Base-by-base conservation (phyloP, 345 rosid genomes). In the Hibiscus trionum region DNA sequence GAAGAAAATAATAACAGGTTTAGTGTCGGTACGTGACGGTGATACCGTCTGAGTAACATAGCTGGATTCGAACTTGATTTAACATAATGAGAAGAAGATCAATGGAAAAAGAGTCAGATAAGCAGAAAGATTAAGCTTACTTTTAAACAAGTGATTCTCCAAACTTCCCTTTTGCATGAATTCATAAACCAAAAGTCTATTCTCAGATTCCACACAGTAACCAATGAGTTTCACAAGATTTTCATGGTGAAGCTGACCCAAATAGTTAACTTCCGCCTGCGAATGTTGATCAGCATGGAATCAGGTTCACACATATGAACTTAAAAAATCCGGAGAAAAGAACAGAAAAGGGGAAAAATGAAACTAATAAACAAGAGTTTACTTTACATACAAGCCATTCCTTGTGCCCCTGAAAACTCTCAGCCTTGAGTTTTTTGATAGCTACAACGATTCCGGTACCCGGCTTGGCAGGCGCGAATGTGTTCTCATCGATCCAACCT, bases 61-160 rank as follows among this genome's bases (percentile, higher is more conserved):
- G 53, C 3, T 33, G 42, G 11, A 27, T 46, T 14, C 37, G 11
- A 24, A 63, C 58, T 64, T 70, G 50, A 37, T 17, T 37, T 64
- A 17, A 17, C 68, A 37, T 11, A 17, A 62, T 9, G 29, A 62
- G 61, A 33, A 62, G 61, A 33, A 71, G 53, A 65, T 55, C 33
- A 65, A 37, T 1, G 17, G 7, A 0, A 64, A 57, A 52, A 56
- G 27, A n/a, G 52, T 6, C n/a, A 57, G 61, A 11, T 91, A 4
- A 2, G n/a, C 53, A 49, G 53, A 49, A 49, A 11, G 5, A 49
- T 14, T 14, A 49, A 49, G n/a, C 53, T 49, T 12, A 49, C 53
- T 49, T 49, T 49, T 49, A 49, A 49, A 49, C 12, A 49, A 49
- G 16, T 14, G 53, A 49, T 49, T 49, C 53, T 49, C n/a, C 53